Conservation (phyloP, 345 rosid species). For the Aethionema arabicum region DNA sequence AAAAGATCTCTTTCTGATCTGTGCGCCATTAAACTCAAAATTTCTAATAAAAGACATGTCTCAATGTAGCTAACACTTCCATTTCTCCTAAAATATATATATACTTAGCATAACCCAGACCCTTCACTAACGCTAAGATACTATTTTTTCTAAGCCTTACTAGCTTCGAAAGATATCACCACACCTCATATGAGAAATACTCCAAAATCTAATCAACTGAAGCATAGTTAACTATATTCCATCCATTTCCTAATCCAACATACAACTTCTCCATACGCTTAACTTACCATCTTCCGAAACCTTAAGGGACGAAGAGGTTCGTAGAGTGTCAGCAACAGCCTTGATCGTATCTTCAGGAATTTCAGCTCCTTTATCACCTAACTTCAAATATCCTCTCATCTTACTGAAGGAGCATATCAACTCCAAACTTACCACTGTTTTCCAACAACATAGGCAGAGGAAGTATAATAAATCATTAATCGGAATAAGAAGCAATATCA, state of each 20-base stretch:
- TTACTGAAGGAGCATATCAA: constrained; percentile 89
- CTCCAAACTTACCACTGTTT: constrained; percentile 77
- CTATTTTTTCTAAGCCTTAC: background rate
- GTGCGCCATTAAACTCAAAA: background rate
- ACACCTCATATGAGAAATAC: background rate
- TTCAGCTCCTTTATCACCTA: constrained; percentile 69
- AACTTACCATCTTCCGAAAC: constrained; percentile 86
- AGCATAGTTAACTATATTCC: background rate
- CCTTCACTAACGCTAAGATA: background rate
- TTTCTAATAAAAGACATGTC: background rate
- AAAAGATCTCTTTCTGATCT: background rate
- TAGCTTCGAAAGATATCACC: background rate
- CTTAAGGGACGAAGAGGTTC: constrained; percentile 66
- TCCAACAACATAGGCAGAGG: constrained; percentile 38
- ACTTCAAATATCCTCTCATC: constrained; percentile 80
- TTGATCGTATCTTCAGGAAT: constrained; percentile 67
- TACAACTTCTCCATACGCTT: background rate
- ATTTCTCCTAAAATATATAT: background rate
- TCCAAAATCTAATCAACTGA: background rate
- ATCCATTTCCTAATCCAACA: background rate
- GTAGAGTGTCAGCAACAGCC: constrained; percentile 81
- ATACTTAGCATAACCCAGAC: background rate
- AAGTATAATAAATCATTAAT: background rate
- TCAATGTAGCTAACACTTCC: background rate
- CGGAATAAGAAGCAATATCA: background rate